A percentile compares a stretch with the other conserved stretches of the same genome.
Evolutionary conservation across 495 filamentous ascomycete genomes (phyloP).

Genomic region (Clohesyomyces aquaticus): DNA sequence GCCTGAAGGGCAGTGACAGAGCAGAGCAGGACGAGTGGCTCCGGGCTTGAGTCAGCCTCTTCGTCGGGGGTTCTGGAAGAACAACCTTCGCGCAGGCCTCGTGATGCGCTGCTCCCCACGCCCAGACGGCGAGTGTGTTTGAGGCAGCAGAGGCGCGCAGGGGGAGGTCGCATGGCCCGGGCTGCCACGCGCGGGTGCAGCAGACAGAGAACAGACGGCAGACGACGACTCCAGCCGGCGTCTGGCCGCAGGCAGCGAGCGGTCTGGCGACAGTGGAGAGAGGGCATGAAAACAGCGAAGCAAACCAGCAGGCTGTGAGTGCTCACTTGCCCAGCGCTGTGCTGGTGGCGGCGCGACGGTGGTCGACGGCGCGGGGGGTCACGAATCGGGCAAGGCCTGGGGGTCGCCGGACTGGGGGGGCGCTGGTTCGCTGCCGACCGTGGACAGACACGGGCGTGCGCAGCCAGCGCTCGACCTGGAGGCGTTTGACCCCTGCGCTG

Average conservation of each 20-base stretch:
- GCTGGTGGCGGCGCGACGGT: no score
- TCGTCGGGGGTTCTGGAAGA: slow-evolving; percentile 36
- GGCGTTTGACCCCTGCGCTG: not conserved
- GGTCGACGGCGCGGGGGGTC: no score
- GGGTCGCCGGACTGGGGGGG: not conserved
- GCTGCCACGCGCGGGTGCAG: slow-evolving; percentile 24
- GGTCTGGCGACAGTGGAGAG: no score
- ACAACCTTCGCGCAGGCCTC: slow-evolving; percentile 8
- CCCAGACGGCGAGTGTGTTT: slow-evolving; percentile 27
- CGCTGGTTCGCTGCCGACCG: not conserved
- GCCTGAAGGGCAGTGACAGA: not conserved
- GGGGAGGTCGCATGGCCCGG: slow-evolving; percentile 6
- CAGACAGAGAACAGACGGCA: not conserved
- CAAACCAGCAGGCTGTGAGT: no score
- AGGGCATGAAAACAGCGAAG: no score
- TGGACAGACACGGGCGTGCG: no score
- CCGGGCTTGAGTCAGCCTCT: slow-evolving; percentile 30
- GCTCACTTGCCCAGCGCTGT: no score
- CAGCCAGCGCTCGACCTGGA: not conserved
- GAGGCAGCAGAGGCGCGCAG: slow-evolving; percentile 9
- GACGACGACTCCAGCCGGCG: not conserved
- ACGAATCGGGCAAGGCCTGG: not conserved
- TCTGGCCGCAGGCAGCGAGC: not conserved
- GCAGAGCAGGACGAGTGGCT: no score
- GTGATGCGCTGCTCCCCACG: slow-evolving; percentile 31